Conservation (phyloP, 768 basidiomycete genomes). For the Candolleomyces efflorescens region DNA sequence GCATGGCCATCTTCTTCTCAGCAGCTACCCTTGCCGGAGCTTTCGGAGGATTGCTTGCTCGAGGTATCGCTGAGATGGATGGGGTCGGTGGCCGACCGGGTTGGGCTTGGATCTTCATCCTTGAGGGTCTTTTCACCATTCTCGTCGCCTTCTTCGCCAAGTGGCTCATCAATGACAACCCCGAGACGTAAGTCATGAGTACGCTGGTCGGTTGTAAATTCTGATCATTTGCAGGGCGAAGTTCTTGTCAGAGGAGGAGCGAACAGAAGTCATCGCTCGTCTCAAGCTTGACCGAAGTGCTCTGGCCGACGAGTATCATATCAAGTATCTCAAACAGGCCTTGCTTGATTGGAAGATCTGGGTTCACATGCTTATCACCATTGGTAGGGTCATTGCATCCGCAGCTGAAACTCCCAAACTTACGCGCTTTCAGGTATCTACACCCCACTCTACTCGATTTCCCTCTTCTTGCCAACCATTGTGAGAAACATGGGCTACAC, state of each 20-base stretch:
- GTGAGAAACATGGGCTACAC: conserved; percentile 25
- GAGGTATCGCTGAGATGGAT: conserved; percentile 23
- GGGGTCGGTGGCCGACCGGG: conserved; percentile 22
- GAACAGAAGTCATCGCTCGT: conserved; percentile 23
- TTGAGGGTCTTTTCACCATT: conserved; percentile 26
- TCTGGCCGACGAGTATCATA: conserved; percentile 24
- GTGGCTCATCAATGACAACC: conserved; percentile 23
- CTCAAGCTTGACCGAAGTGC: conserved; percentile 23
- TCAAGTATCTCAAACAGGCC: conserved; percentile 22
- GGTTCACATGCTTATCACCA: conserved; percentile 28
- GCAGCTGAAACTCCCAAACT: neutral
- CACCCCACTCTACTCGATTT: conserved; percentile 27
- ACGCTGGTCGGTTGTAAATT: neutral
- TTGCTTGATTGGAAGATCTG: conserved; percentile 31
- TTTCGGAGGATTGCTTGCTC: conserved; percentile 27
- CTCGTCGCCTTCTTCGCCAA: conserved; percentile 22
- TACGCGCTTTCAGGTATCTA: conserved; percentile 18
- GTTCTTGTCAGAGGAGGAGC: conserved; percentile 25
- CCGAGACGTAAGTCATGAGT: conserved; percentile 20
- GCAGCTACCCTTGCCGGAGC: conserved; percentile 28
- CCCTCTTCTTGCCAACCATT: conserved; percentile 28
- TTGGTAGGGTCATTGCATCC: conserved; percentile 16
- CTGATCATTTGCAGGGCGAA: conserved; percentile 16
- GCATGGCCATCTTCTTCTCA: conserved; percentile 30
- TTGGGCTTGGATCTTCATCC: conserved; percentile 32